Percentiles rank a stretch among this genome's conserved stretches.
phyloP scores from a whole-genome alignment of 768 basidiomycete genomes.

The Lactarius psammicola region DNA sequence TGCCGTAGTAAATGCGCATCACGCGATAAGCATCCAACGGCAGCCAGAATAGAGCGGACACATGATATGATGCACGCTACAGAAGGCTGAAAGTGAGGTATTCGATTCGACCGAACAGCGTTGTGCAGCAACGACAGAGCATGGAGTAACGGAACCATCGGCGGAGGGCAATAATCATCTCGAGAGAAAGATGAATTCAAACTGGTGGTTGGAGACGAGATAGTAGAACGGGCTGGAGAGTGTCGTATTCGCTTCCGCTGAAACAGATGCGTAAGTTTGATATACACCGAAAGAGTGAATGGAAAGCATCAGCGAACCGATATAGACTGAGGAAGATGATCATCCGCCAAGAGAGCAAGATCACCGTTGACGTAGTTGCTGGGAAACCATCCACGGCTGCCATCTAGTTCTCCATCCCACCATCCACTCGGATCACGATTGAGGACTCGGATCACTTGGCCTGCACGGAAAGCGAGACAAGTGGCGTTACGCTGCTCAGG shows the following conservation, averaged over 20 bases:
- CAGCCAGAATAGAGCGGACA: conserved; percentile 81
- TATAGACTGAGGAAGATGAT: conserved; percentile 47
- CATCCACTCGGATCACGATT: conserved; percentile 88
- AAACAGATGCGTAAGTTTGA: conserved; percentile 1
- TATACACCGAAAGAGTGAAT: not conserved
- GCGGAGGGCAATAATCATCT: conserved; percentile 58
- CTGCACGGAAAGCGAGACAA: conserved; percentile 85
- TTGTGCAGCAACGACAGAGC: conserved; percentile 83
- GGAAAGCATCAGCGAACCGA: conserved; percentile 39
- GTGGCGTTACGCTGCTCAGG: conserved; percentile 70
- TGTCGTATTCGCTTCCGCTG: conserved; percentile 33
- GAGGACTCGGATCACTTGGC: conserved; percentile 88
- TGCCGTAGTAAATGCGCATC: conserved; percentile 71
- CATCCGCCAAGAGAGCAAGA: conserved; percentile 54
- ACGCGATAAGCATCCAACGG: conserved; percentile 79
- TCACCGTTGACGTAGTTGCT: conserved; percentile 89
- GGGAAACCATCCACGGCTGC: conserved; percentile 94
- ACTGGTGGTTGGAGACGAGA: conserved; percentile 19
- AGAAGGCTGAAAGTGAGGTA: conserved; percentile 87
- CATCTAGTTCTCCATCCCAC: conserved; percentile 98
- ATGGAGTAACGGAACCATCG: conserved; percentile 83
- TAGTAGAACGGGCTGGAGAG: conserved; percentile 22
- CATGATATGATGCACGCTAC: conserved; percentile 94
- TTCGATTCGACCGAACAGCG: conserved; percentile 74
- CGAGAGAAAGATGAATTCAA: conserved; percentile 24